Conservation (phyloP, 495 filamentous ascomycete genomes). For the Hypoxylon perforatum region DNA sequence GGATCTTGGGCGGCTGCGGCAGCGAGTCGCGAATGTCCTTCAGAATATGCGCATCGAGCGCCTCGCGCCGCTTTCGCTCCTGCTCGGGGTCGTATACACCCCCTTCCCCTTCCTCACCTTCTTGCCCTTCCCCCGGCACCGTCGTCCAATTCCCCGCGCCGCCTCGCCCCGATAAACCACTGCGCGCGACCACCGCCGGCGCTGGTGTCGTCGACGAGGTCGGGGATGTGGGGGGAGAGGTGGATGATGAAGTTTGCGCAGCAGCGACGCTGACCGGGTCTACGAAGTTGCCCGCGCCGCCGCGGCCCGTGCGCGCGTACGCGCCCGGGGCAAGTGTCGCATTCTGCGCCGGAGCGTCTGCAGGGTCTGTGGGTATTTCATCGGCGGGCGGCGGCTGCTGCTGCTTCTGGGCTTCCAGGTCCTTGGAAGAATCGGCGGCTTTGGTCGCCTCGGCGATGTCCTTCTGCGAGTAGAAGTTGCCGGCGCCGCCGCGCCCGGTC, state of each 20-base stretch:
- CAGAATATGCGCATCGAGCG: conserved; percentile 43
- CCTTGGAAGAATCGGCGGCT: conserved; percentile 36
- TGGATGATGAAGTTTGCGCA: conserved; percentile 34
- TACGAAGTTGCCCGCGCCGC: conserved; percentile 71
- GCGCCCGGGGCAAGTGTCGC: conserved; percentile 30
- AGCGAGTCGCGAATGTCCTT: conserved; percentile 42
- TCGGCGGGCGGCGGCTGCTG: conserved; percentile 29
- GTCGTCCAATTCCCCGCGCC: conserved; percentile 68
- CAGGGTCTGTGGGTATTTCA: conserved; percentile 29
- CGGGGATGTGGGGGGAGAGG: conserved; percentile 22
- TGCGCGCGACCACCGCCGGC: neutral
- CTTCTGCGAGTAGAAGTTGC: conserved; percentile 68
- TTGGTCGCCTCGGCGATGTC: conserved; percentile 61
- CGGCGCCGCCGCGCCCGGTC: conserved; percentile 69
- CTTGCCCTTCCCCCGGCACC: too few relatives aligned
- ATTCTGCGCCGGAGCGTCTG: conserved; percentile 17
- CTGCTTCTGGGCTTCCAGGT: conserved; percentile 57
- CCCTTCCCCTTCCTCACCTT: conserved; percentile 49
- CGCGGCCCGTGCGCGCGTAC: conserved; percentile 66
- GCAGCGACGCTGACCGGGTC: conserved; percentile 28
- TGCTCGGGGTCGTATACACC: conserved; percentile 45
- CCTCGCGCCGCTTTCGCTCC: conserved; percentile 38
- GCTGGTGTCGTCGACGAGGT: neutral
- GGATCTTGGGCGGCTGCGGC: conserved; percentile 42
- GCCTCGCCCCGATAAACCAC: conserved; percentile 59